A percentile compares a stretch with the other conserved stretches of the same genome.
These are phyloP conservation scores for Malassezia equina DNA, from an alignment of 1,284 basidiomycete species.

Conservation along the genomic window DNA sequence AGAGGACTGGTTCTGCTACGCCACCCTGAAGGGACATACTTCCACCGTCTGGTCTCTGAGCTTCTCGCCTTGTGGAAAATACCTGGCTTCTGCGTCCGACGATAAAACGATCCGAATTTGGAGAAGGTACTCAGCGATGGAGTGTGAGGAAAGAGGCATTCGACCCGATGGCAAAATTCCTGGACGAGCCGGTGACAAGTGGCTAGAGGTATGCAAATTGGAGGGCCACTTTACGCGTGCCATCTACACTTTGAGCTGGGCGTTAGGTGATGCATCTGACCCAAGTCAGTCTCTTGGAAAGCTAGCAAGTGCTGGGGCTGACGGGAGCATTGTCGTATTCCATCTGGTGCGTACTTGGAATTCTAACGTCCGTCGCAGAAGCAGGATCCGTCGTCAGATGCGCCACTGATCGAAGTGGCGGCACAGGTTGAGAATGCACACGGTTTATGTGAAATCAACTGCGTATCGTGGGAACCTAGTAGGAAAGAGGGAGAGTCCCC, in stretches of 20 bases:
- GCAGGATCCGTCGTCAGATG: neutral
- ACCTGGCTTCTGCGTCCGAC: conserved; percentile 69
- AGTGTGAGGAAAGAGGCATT: conserved; percentile 35
- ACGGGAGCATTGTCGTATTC: conserved; percentile 67
- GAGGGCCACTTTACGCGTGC: conserved; percentile 57
- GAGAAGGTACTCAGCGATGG: conserved; percentile 43
- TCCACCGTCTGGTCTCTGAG: conserved; percentile 81
- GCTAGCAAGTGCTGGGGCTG: conserved; percentile 64
- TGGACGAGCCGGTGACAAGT: conserved; percentile 45
- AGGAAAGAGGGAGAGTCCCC: conserved; percentile 16
- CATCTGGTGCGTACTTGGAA: conserved; percentile 51
- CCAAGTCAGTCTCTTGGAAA: conserved; percentile 55
- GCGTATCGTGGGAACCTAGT: conserved; percentile 60
- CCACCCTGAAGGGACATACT: conserved; percentile 67
- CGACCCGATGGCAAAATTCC: conserved; percentile 34
- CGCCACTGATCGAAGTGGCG: conserved; percentile 9
- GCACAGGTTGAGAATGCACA: conserved; percentile 55
- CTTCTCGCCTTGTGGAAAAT: conserved; percentile 66
- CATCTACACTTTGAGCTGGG: conserved; percentile 72
- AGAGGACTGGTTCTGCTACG: conserved; percentile 86
- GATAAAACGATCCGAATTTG: conserved; percentile 61
- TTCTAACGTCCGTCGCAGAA: conserved; percentile 8
- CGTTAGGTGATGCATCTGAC: conserved; percentile 27
- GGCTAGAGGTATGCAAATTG: conserved; percentile 45
- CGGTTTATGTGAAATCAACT: conserved; percentile 66